Evolutionary conservation across 345 rosid species (phyloP).

Genomic region (Linum lewisii): DNA sequence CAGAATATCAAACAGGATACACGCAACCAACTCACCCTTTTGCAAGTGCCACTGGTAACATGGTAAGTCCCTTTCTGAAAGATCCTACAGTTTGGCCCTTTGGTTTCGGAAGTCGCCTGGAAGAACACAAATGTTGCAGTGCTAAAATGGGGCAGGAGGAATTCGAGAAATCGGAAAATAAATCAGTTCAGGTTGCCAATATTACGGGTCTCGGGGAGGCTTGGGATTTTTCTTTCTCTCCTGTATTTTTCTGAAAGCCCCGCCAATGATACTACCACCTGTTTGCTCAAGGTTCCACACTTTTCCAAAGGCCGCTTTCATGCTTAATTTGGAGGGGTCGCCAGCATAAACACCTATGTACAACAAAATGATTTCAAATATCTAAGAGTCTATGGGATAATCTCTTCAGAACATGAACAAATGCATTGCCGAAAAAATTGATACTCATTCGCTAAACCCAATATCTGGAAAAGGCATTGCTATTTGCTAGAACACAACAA

Average conservation of each 20-base stretch:
- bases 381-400: not conserved
- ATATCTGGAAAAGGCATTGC: not conserved
- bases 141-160: constrained; percentile 1
- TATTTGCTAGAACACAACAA: not conserved
- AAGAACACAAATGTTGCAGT: constrained; percentile 14
- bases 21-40: constrained; percentile 33
- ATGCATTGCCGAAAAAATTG: not conserved
- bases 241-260: constrained; percentile 68
- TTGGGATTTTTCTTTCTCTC: constrained; percentile 57
- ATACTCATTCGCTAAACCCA: not conserved
- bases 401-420: not conserved
- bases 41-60: constrained; percentile 85
- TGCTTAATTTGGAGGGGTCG: constrained; percentile 80
- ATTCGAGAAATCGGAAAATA: constrained; percentile 4
- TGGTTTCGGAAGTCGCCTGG: constrained; percentile 77
- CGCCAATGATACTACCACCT: constrained; percentile 83
- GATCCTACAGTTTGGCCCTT: constrained; percentile 96
- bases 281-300: constrained; percentile 91
- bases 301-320: constrained; percentile 96
- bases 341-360: constrained; percentile 87
- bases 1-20: not conserved
- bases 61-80: constrained; percentile 73
- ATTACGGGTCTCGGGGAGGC: constrained; percentile 75
- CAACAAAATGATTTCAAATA: constrained; percentile 1
- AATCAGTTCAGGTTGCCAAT: constrained; percentile 13